Percentiles rank a stretch among this genome's conserved stretches.
Evolutionary conservation across 768 basidiomycete genomes (phyloP).

Genomic region (Cystofilobasidium macerans): DNA sequence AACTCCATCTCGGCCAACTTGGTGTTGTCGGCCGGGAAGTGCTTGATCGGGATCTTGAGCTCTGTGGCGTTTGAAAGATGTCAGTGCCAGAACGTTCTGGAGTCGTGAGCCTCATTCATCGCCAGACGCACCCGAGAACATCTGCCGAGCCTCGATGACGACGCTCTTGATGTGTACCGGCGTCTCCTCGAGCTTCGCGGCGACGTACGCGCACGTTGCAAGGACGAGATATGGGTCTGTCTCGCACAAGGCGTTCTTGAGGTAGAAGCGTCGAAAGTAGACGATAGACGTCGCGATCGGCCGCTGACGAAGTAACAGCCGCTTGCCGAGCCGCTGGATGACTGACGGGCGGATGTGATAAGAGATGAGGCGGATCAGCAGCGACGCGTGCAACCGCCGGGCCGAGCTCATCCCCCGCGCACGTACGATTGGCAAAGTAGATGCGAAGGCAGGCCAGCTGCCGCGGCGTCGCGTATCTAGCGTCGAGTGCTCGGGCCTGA

Average conservation of each 20-base stretch:
- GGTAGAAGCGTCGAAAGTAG: slow-evolving; percentile 92
- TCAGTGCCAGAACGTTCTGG: too few species aligned
- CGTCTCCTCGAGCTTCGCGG: slow-evolving; percentile 92
- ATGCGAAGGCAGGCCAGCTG: slow-evolving; percentile 75
- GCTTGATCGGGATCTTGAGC: slow-evolving; percentile 43
- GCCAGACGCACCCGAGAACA: slow-evolving; percentile 45
- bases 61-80: not conserved
- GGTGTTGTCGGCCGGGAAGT: slow-evolving; percentile 76
- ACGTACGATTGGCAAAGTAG: slow-evolving; percentile 71
- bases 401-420: not conserved
- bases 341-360: slow-evolving; percentile 44
- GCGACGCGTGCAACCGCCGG: not conserved
- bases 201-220: slow-evolving; percentile 87
- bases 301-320: slow-evolving; percentile 65
- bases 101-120: not conserved
- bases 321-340: slow-evolving; percentile 68
- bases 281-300: slow-evolving; percentile 89
- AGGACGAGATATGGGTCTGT: slow-evolving; percentile 90
- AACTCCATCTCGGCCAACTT: slow-evolving; percentile 99
- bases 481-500: slow-evolving; percentile 64
- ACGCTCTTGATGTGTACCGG: slow-evolving; percentile 90
- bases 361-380: not conserved
- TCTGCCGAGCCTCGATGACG: slow-evolving; percentile 62
- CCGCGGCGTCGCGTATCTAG: slow-evolving; percentile 64
- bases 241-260: slow-evolving; percentile 89